Evolutionary conservation across 2,329 filamentous ascomycete species (phyloP).

Genomic region (Fusarium kyushuense): DNA sequence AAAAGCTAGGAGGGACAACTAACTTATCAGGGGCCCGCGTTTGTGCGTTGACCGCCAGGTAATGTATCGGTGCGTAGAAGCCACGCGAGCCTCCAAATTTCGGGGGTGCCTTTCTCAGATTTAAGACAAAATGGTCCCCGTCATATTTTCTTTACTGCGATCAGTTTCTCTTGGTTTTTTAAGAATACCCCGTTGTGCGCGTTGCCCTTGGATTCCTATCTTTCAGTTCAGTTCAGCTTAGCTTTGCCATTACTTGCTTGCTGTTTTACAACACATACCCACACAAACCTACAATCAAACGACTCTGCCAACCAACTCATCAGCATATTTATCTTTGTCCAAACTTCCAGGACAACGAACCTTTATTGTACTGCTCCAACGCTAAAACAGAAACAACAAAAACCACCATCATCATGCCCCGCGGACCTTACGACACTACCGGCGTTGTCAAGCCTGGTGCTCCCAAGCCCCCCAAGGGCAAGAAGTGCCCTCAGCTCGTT

Average conservation of each 20-base stretch:
- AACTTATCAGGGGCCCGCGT: constrained; percentile 40
- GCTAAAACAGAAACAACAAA: constrained; percentile 2
- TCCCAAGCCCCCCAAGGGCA: constrained; percentile 53
- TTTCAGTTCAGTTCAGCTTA: constrained; percentile 22
- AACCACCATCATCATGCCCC: constrained; percentile 48
- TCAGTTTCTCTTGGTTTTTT: constrained; percentile 37
- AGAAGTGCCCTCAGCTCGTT: constrained; percentile 28
- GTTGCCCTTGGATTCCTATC: constrained; percentile 40
- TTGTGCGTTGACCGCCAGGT: constrained; percentile 39
- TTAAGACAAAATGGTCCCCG: constrained; percentile 44
- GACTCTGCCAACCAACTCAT: constrained; percentile 26
- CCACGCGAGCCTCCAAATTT: constrained; percentile 42
- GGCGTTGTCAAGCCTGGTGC: constrained; percentile 53
- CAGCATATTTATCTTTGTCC: constrained; percentile 19
- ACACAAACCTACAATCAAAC: constrained; percentile 10
- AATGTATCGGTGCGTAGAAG: constrained; percentile 39
- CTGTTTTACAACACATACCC: constrained; percentile 24
- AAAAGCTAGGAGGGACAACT: constrained; percentile 22
- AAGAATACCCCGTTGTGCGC: constrained; percentile 40
- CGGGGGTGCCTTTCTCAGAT: constrained; percentile 34
- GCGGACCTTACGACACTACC: constrained; percentile 56
- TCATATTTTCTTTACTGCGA: constrained; percentile 36
- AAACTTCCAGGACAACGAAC: constrained; percentile 28
- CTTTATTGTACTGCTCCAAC: constrained; percentile 10
- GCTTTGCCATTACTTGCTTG: constrained; percentile 27